These are phyloP conservation scores for Penstemon newberryi DNA, from an alignment of 257 asterid genomes.

Conservation along the genomic window DNA sequence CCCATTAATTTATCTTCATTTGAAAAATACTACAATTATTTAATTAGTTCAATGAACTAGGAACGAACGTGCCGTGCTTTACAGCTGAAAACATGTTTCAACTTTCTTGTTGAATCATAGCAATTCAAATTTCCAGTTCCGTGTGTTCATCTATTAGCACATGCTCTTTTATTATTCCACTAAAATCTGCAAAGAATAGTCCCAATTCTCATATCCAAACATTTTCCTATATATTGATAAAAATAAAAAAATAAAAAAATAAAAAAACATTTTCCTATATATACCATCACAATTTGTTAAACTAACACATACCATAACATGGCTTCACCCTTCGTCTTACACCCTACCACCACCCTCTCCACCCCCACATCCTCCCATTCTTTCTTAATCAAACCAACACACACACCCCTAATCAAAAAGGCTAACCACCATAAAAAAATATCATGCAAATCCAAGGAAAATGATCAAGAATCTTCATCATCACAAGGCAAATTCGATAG, in stretches of 20 bases:
- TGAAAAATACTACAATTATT: no score
- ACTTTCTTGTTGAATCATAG: no score
- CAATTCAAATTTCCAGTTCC: no score
- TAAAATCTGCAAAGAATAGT: not conserved
- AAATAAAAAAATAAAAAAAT: no score
- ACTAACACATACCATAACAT: conserved; percentile 20
- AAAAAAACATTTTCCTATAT: conserved; percentile 6
- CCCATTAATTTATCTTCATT: no score
- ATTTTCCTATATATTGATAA: no score
- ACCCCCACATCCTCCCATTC: not conserved
- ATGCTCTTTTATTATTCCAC: no score
- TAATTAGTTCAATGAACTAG: no score
- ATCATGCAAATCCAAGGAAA: conserved; percentile 47
- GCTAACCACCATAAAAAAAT: conserved; percentile 32
- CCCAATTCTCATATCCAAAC: not conserved
- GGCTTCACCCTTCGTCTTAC: conserved; percentile 46
- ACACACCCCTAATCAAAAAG: conserved; percentile 22
- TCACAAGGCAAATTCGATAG: conserved; percentile 37
- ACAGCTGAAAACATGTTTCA: no score
- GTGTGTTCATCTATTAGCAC: no score
- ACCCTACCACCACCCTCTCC: not conserved
- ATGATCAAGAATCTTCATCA: conserved; percentile 25
- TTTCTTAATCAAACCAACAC: conserved; percentile 30
- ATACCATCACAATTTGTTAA: conserved; percentile 6
- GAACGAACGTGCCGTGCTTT: no score